Evolutionary conservation across 2,329 filamentous ascomycete species (phyloP).

Genomic region (Fusarium humuli): DNA sequence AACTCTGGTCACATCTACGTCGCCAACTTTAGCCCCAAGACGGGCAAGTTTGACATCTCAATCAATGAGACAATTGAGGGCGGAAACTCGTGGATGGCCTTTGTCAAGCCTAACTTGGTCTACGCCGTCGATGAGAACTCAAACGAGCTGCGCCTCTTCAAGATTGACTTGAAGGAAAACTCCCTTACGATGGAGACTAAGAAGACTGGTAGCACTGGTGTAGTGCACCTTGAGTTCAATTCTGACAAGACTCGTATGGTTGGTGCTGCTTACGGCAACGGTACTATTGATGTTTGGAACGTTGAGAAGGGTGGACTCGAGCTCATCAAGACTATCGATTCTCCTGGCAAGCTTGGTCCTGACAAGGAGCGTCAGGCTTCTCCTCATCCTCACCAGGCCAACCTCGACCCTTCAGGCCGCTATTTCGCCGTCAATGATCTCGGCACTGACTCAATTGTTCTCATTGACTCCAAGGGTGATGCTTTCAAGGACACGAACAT

Average conservation of each 20-base stretch:
- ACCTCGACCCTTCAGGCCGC: conserved; percentile 61
- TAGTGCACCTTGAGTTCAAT: conserved; percentile 62
- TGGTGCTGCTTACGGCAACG: conserved; percentile 57
- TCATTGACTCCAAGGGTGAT: conserved; percentile 59
- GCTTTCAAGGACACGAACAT: conserved; percentile 52
- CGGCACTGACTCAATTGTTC: conserved; percentile 60
- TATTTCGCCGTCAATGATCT: conserved; percentile 64
- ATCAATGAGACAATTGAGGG: conserved; percentile 51
- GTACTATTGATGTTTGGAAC: conserved; percentile 61
- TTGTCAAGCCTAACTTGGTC: conserved; percentile 53
- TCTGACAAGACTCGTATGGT: conserved; percentile 58
- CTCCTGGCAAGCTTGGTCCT: conserved; percentile 51
- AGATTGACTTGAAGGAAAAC: conserved; percentile 50
- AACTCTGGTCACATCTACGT: conserved; percentile 55
- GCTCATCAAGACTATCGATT: conserved; percentile 54
- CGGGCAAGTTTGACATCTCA: conserved; percentile 53
- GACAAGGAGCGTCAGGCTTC: conserved; percentile 49
- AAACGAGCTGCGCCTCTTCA: conserved; percentile 55
- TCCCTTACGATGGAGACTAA: conserved; percentile 48
- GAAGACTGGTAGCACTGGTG: conserved; percentile 54
- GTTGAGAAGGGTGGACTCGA: conserved; percentile 52
- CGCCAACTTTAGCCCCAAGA: conserved; percentile 55
- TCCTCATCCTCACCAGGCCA: conserved; percentile 60
- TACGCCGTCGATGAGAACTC: conserved; percentile 63
- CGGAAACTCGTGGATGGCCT: conserved; percentile 61